phyloP scores from a whole-genome alignment of 108 stramenopile species.

The Fistulifera pelliculosa region DNA sequence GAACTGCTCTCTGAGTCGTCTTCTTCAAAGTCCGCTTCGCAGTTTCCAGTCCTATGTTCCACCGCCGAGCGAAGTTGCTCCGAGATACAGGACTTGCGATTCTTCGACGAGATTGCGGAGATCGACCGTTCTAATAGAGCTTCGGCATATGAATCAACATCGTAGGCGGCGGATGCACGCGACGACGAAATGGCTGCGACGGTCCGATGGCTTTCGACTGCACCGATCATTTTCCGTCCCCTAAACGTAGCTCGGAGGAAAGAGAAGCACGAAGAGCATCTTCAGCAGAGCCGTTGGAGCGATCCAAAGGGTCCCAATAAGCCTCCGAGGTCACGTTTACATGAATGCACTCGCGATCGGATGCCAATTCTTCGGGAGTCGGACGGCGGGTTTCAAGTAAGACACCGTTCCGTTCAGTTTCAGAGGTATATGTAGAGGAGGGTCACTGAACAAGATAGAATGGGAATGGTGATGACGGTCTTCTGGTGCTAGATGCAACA shows the following conservation, averaged over 20 bases:
- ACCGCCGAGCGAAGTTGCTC: neutral
- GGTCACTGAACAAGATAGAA: neutral
- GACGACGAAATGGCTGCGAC: too few species aligned
- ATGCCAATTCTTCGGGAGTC: neutral
- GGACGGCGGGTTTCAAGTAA: neutral
- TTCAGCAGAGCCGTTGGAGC: too few species aligned
- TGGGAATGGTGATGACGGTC: too few species aligned
- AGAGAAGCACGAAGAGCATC: too few species aligned
- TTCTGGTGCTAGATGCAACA: neutral
- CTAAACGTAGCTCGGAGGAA: too few species aligned
- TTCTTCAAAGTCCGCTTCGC: slow-evolving; percentile 14
- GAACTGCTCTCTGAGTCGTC: slow-evolving; percentile 23
- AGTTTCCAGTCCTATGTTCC: slow-evolving; percentile 15
- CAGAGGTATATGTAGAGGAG: slow-evolving; percentile 5
- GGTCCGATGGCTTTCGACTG: too few species aligned
- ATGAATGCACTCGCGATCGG: neutral
- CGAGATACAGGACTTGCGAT: neutral
- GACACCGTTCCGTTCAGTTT: neutral
- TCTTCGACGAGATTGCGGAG: neutral
- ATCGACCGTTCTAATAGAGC: neutral
- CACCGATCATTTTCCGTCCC: too few species aligned
- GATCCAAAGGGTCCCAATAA: neutral
- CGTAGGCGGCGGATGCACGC: too few species aligned
- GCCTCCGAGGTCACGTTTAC: slow-evolving; percentile 2
- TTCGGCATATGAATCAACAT: neutral